Evolutionary conservation across 176 grass and related monocot genomes (phyloP).

Genomic region (Microstegium vimineum): DNA sequence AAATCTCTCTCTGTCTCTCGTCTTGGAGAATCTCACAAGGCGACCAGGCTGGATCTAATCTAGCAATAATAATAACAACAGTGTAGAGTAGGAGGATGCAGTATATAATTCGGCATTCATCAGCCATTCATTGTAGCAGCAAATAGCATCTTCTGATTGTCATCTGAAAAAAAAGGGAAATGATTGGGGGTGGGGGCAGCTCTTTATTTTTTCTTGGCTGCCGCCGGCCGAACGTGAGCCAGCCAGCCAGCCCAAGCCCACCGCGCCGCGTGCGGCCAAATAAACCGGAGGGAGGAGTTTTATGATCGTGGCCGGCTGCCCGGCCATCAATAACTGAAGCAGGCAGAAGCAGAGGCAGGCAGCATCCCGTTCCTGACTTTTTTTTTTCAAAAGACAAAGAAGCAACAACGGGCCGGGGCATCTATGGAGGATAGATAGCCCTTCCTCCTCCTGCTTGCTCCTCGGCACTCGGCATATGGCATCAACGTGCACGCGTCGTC

Average conservation of each 20-base stretch:
- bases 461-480: not conserved
- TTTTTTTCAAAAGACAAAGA: not conserved
- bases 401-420: not conserved
- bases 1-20: not conserved
- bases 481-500: not conserved
- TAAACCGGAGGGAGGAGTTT: not conserved
- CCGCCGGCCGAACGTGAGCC: not conserved
- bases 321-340: not conserved
- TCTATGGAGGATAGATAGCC: not conserved
- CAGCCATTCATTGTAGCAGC: no score
- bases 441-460: not conserved
- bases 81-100: not conserved
- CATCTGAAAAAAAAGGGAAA: no score
- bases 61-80: not conserved
- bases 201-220: not conserved
- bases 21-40: not conserved
- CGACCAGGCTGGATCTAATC: conserved; percentile 18
- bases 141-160: no score
- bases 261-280: no score
- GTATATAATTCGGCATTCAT: not conserved
- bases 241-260: not conserved
- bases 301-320: not conserved
- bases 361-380: no score
- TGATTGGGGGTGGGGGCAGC: no score
- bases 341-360: no score